Percentiles rank a stretch among this genome's conserved stretches.
These are phyloP conservation scores for Gremmenia infestans DNA, from an alignment of 2,329 filamentous ascomycete species.

Conservation along the genomic window DNA sequence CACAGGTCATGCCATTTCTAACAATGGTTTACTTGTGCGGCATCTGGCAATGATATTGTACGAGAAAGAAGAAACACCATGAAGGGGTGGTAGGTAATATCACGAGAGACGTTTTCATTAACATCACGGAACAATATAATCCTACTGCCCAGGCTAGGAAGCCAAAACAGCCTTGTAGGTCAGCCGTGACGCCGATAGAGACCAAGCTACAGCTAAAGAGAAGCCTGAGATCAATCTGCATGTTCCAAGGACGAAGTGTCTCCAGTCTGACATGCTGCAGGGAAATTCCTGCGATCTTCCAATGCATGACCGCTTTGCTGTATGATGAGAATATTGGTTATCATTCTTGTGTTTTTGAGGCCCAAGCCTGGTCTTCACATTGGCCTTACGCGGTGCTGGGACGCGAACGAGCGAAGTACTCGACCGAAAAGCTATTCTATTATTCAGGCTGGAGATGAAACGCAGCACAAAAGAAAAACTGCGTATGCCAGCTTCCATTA, in stretches of 20 bases:
- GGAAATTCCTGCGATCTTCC: constrained; percentile 61
- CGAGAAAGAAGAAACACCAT: constrained; percentile 72
- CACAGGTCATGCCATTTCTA: constrained; percentile 74
- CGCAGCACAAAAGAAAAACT: no score
- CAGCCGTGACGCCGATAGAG: constrained; percentile 25
- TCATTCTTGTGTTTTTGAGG: background rate
- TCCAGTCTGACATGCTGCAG: constrained; percentile 61
- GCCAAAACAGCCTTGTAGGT: constrained; percentile 39
- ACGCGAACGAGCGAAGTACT: no score
- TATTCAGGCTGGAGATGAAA: no score
- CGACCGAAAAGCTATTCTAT: no score
- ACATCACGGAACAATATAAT: constrained; percentile 87
- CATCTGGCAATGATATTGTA: constrained; percentile 84
- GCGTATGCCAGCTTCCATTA: no score
- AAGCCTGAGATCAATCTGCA: constrained; percentile 67
- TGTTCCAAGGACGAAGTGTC: constrained; percentile 61
- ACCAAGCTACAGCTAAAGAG: constrained; percentile 6
- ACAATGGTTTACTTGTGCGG: constrained; percentile 68
- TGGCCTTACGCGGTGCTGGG: no score
- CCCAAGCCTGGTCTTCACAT: background rate
- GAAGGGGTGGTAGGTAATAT: constrained; percentile 69
- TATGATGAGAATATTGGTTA: constrained; percentile 4
- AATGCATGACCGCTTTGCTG: constrained; percentile 25
- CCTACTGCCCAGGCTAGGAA: constrained; percentile 80
- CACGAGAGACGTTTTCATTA: constrained; percentile 70